Evolutionary conservation across 768 basidiomycete species (phyloP).

Genomic region (Naganishia randhawae): DNA sequence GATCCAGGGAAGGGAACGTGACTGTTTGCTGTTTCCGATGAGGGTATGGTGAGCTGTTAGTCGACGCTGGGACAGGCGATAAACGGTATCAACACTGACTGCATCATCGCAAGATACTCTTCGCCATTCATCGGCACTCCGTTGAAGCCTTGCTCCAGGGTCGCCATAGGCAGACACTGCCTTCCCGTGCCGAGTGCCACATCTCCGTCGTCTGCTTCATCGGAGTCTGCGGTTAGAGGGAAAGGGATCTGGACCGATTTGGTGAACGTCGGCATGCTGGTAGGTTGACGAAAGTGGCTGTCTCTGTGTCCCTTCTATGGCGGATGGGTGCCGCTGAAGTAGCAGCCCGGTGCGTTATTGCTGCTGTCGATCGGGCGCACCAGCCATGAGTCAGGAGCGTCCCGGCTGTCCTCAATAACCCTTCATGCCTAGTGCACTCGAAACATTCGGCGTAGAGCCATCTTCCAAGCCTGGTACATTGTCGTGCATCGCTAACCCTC

Average conservation of each 20-base stretch:
- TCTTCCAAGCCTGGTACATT: too few species aligned
- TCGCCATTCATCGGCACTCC: conserved; percentile 48
- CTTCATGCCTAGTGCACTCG: too few species aligned
- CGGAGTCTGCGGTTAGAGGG: neutral
- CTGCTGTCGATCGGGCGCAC: too few species aligned
- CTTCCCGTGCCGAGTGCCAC: neutral
- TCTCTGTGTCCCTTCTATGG: neutral
- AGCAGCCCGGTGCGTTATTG: too few species aligned
- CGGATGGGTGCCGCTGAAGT: too few species aligned
- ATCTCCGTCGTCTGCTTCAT: neutral
- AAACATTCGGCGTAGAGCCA: too few species aligned
- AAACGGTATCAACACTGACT: neutral
- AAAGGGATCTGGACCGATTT: neutral
- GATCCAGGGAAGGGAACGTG: conserved; percentile 21
- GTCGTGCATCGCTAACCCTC: neutral
- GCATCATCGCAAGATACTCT: conserved; percentile 46
- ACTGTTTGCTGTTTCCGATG: conserved; percentile 1
- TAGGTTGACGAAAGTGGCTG: neutral
- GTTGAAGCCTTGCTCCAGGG: conserved; percentile 44
- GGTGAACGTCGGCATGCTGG: neutral
- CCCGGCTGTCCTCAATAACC: too few species aligned
- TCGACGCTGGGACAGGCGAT: too few species aligned
- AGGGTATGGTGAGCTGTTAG: too few species aligned
- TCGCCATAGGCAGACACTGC: conserved; percentile 46
- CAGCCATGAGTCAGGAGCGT: too few species aligned